These are phyloP conservation scores for Colletotrichum noveboracense DNA, from an alignment of 2,329 filamentous ascomycete species.

Conservation along the genomic window DNA sequence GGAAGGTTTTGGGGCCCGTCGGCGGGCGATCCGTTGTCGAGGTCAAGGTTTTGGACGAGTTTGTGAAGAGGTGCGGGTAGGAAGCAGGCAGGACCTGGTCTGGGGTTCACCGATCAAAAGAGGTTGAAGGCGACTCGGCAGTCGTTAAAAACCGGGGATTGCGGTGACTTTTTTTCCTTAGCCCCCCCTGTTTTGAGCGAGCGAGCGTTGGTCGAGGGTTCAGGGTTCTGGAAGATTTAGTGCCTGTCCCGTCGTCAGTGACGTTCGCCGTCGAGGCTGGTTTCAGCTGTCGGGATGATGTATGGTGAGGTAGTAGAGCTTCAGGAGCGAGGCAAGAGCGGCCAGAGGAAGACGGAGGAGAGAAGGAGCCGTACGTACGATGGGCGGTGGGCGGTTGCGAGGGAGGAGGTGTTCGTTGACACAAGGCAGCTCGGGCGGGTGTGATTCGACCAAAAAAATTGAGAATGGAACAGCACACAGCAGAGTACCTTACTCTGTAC, in stretches of 20 bases:
- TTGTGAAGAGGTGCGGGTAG: slow-evolving; percentile 11
- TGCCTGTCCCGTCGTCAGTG: not conserved
- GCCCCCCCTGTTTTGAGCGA: not conserved
- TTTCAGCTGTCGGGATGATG: not conserved
- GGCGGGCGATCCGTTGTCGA: slow-evolving; percentile 7
- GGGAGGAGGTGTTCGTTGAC: not conserved
- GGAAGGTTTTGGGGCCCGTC: not conserved
- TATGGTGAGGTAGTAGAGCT: not conserved
- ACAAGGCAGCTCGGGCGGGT: not conserved
- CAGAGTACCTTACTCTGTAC: not conserved
- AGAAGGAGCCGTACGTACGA: not conserved
- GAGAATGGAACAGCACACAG: not conserved
- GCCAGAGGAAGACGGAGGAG: not conserved
- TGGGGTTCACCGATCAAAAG: slow-evolving; percentile 16
- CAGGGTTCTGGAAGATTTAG: not conserved
- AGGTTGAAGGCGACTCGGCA: slow-evolving; percentile 4
- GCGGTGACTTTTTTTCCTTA: not conserved
- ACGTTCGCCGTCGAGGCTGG: not conserved
- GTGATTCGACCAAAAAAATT: not conserved
- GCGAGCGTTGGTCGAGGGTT: not conserved
- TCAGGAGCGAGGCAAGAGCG: not conserved
- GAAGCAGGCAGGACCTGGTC: slow-evolving; percentile 16
- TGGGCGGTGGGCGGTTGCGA: not conserved
- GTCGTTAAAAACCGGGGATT: slow-evolving; percentile 5
- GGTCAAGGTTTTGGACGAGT: slow-evolving; percentile 4